Evolutionary conservation across 2,329 filamentous ascomycete genomes (phyloP).

Genomic region (Pezicula neosporulosa): DNA sequence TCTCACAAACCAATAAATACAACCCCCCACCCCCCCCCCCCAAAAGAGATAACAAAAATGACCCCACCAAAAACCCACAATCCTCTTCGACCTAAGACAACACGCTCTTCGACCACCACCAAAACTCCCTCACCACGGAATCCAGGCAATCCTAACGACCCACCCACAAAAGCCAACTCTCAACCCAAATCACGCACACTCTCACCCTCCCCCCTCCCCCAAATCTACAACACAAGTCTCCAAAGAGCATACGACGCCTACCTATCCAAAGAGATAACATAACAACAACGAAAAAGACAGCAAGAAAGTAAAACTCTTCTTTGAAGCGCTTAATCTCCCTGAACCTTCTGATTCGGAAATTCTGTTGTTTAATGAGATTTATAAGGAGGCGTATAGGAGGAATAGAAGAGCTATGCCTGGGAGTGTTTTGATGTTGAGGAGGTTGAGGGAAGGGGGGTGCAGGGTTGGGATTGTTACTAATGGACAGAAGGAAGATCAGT

Average conservation of each 20-base stretch:
- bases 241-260: not conserved
- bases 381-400: not conserved
- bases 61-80: not conserved
- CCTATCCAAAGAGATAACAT: not conserved
- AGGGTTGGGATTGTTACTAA: not conserved
- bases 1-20: too few relatives aligned
- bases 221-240: not conserved
- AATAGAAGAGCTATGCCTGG: not conserved
- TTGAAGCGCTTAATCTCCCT: not conserved
- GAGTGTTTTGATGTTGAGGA: not conserved
- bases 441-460: not conserved
- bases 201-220: not conserved
- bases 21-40: too few relatives aligned
- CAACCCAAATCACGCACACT: not conserved
- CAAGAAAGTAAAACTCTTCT: not conserved
- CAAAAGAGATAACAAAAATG: too few relatives aligned
- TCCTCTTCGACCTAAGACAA: not conserved
- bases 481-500: not conserved
- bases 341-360: not conserved
- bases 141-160: not conserved
- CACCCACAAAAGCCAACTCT: not conserved
- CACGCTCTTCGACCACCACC: not conserved
- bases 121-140: not conserved
- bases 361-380: not conserved
- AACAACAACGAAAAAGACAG: not conserved